Evolutionary conservation across 768 basidiomycete species (phyloP).

Genomic region (Suillus lakei): DNA sequence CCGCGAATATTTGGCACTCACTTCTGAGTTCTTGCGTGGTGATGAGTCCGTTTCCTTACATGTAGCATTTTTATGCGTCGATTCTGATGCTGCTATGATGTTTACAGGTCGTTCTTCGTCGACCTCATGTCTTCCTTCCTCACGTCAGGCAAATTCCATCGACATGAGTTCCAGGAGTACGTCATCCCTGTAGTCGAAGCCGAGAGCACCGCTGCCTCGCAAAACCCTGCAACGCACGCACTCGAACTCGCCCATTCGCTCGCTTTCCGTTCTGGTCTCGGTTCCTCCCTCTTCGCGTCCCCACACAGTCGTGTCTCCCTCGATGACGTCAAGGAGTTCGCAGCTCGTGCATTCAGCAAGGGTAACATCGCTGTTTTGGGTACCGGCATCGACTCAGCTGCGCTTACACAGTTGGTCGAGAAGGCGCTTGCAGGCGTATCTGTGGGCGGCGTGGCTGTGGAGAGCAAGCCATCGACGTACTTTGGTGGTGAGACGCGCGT

Average conservation of each 20-base stretch:
- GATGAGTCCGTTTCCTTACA: constrained; percentile 79
- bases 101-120: constrained; percentile 81
- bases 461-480: constrained; percentile 46
- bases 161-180: constrained; percentile 77
- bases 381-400: constrained; percentile 77
- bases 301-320: constrained; percentile 64
- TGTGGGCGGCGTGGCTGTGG: constrained; percentile 38
- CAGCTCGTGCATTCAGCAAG: constrained; percentile 72
- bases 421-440: constrained; percentile 56
- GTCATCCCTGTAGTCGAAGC: constrained; percentile 72
- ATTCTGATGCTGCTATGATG: not conserved
- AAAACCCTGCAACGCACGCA: constrained; percentile 69
- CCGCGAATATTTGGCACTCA: constrained; percentile 90
- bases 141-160: constrained; percentile 80
- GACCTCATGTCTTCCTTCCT: constrained; percentile 86
- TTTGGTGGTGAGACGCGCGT: constrained; percentile 90
- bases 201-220: constrained; percentile 65
- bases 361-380: constrained; percentile 87
- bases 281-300: constrained; percentile 87
- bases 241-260: constrained; percentile 87
- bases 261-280: constrained; percentile 95
- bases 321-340: constrained; percentile 76
- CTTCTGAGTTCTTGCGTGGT: constrained; percentile 92
- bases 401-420: constrained; percentile 73
- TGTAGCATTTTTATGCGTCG: not conserved